These are phyloP conservation scores for Talaromyces borbonicus DNA, from an alignment of 495 filamentous ascomycete genomes.

Conservation along the genomic window DNA sequence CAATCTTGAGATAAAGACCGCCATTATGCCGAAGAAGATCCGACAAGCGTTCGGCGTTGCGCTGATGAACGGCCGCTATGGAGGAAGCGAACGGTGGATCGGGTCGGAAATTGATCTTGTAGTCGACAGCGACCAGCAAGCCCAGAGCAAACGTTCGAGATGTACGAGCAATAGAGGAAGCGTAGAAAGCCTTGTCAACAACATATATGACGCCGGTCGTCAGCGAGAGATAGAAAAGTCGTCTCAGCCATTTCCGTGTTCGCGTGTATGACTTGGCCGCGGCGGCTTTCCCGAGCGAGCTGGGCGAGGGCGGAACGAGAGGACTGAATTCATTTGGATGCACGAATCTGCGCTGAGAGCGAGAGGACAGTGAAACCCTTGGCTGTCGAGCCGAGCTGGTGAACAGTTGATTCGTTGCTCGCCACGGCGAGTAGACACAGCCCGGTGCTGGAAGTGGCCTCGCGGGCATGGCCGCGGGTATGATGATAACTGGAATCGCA, in stretches of 20 bases:
- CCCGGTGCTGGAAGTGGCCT: background rate
- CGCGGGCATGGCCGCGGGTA: background rate
- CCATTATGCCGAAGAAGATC: constrained; percentile 75
- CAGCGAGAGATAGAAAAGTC: constrained; percentile 54
- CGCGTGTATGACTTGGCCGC: constrained; percentile 54
- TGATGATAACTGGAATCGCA: background rate
- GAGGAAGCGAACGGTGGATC: constrained; percentile 58
- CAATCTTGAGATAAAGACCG: constrained; percentile 93
- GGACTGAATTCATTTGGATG: constrained; percentile 42
- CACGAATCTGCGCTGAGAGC: constrained; percentile 4
- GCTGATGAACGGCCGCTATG: constrained; percentile 62
- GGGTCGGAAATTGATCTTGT: constrained; percentile 90
- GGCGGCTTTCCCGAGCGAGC: constrained; percentile 64
- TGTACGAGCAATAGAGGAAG: constrained; percentile 68
- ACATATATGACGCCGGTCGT: constrained; percentile 50
- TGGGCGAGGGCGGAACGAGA: constrained; percentile 72
- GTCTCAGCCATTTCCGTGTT: constrained; percentile 63
- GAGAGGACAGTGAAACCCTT: background rate
- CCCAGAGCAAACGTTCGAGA: constrained; percentile 70
- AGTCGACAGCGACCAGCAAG: constrained; percentile 77
- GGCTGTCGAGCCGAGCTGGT: background rate
- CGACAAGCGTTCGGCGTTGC: constrained; percentile 74
- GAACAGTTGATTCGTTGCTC: background rate
- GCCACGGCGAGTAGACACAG: background rate
- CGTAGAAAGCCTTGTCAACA: constrained; percentile 64